Conservation (phyloP, 2,329 filamentous ascomycete species). For the Fusarium decemcellulare region DNA sequence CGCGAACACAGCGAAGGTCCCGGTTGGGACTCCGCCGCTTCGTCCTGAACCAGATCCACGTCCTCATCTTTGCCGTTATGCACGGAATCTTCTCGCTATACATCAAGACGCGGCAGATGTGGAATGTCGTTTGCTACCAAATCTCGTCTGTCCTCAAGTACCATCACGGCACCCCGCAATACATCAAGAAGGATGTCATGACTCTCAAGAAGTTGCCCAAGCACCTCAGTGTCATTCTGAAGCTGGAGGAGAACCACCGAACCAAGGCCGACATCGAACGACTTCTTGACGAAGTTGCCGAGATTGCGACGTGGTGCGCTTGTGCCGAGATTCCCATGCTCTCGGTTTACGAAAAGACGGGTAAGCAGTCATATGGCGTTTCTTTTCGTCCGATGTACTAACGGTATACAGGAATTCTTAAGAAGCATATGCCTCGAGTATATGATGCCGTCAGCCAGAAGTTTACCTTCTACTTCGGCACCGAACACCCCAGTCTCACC, state of each 20-base stretch:
- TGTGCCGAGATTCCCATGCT: slow-evolving; percentile 89
- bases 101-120: slow-evolving; percentile 84
- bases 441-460: slow-evolving; percentile 85
- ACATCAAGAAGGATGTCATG: slow-evolving; percentile 90
- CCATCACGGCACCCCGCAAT: slow-evolving; percentile 94
- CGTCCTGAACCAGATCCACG: slow-evolving; percentile 73
- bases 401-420: slow-evolving; percentile 78
- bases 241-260: slow-evolving; percentile 77
- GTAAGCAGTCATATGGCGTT: slow-evolving; percentile 60
- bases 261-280: slow-evolving; percentile 83
- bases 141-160: slow-evolving; percentile 89
- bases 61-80: slow-evolving; percentile 77
- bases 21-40: slow-evolving; percentile 73
- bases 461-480: slow-evolving; percentile 89
- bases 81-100: slow-evolving; percentile 91
- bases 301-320: slow-evolving; percentile 93
- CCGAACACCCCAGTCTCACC: slow-evolving; percentile 78
- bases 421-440: slow-evolving; percentile 88
- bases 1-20: slow-evolving; percentile 51
- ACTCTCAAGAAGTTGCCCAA: slow-evolving; percentile 81
- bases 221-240: slow-evolving; percentile 90
- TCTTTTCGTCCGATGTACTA: slow-evolving; percentile 8
- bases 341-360: slow-evolving; percentile 93
- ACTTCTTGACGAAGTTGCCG: slow-evolving; percentile 90
- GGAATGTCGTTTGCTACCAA: slow-evolving; percentile 83